Evolutionary conservation across 2,329 filamentous ascomycete species (phyloP), one percentile per base, ranked within the genome.

Genomic region (Talaromyces albobiverticillius): DNA sequence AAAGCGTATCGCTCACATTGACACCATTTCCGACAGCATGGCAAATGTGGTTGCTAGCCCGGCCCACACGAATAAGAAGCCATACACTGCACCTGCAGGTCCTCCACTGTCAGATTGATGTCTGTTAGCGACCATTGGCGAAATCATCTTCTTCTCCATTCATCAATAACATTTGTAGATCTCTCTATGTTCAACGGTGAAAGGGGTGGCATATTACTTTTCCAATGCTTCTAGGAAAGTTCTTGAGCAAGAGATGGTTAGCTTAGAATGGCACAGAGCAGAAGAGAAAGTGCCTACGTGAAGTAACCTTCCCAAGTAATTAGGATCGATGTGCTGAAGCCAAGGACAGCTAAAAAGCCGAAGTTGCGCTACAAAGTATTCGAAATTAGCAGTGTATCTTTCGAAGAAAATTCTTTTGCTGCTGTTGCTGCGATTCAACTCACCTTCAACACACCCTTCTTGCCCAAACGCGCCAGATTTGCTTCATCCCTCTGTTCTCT

Each of bases 391-490:
- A 16, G n/a, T 43, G 14, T 25, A 16, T 23, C n/a, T 40, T 36
- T 6, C 20, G 13, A n/a, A 32, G 7, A 2, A 4, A 16, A 4
- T n/a, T 40, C 3, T 53, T 16, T 10, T 2, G 16, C 14, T 18
- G 22, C 46, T n/a, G n/a, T n/a, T n/a, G n/a, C n/a, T n/a, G n/a
- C n/a, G n/a, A n/a, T 16, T 32, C 10, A 2, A 56, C 54, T 51
- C 32, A 65, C 75, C 57, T 74, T 72, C 56, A 81, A 68, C 45
- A 80, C 75, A 53, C 79, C 77, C 18, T 69, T 67, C 64, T 79
- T 80, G 36, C 78, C 78, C 71, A 81, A 70, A 16, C 77, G 73
- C 29, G 68, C 67, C 73, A 80, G 77, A 54, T 81, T 73, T 25
- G 62, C 63, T 25, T 72, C 68, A 61, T 79, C 76, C 25, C 62